phyloP scores from a whole-genome alignment of 352 stramenopile species.

The Pythium grandisporangium region DNA sequence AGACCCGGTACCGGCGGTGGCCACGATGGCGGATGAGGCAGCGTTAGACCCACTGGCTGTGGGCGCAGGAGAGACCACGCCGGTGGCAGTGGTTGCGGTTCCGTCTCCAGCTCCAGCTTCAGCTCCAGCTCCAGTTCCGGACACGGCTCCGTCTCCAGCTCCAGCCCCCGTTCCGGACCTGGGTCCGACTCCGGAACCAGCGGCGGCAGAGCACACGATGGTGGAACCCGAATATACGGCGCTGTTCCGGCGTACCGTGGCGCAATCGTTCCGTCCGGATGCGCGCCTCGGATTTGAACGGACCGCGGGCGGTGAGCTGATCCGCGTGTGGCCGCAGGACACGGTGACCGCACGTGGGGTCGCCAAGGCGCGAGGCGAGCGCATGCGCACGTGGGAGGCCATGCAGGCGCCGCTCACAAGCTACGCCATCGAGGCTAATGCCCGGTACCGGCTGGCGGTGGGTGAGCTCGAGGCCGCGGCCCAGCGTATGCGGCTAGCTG shows the following conservation, averaged over 20 bases:
- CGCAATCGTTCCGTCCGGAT: slow-evolving; percentile 28
- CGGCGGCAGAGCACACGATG: slow-evolving; percentile 1
- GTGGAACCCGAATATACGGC: slow-evolving; percentile 66
- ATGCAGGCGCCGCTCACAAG: slow-evolving; percentile 59
- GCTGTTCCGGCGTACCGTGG: slow-evolving; percentile 51
- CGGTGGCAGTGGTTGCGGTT: too few species aligned
- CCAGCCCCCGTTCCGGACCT: neutral
- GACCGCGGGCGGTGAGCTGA: slow-evolving; percentile 33
- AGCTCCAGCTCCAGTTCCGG: neutral
- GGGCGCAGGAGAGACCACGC: too few species aligned
- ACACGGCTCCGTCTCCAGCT: slow-evolving; percentile 1
- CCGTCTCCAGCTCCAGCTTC: too few species aligned
- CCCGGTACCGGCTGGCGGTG: slow-evolving; percentile 48
- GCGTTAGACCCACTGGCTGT: too few species aligned
- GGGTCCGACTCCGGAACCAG: neutral
- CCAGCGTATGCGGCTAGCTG: slow-evolving; percentile 7
- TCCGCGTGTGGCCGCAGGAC: slow-evolving; percentile 58
- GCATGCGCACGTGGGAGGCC: slow-evolving; percentile 67
- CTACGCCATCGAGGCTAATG: slow-evolving; percentile 64
- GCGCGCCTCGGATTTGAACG: slow-evolving; percentile 46
- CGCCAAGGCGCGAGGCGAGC: slow-evolving; percentile 21
- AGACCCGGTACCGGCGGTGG: too few species aligned
- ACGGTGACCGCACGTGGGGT: slow-evolving; percentile 34
- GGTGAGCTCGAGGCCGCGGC: slow-evolving; percentile 31
- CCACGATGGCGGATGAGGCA: too few species aligned